Evolutionary conservation across 1,139 yeast species (phyloP), one percentile per base, ranked within the genome.

Genomic region (Saccharomyces hybrid): DNA sequence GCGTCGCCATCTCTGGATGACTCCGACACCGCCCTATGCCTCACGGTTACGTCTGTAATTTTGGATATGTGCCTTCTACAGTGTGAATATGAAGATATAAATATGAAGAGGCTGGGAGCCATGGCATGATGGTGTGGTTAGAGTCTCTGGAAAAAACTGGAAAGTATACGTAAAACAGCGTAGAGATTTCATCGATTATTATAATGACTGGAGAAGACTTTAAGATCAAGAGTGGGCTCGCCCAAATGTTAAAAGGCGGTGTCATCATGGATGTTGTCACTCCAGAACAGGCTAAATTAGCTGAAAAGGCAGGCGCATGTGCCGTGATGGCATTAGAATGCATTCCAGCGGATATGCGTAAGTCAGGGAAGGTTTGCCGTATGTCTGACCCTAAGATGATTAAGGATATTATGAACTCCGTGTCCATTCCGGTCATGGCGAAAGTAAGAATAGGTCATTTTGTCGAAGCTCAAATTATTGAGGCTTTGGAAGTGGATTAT

Each of bases 271-370:
- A 80, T 65, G 84, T 81, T 47, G 82, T 80, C 50, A 80, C 74
- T 52, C 79, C 79, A 29, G 85, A 80, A 58, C 84, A 81, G 67
- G 85, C 85, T 26, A 65, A 70, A 49, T 81, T 88, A 58, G 96
- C 96, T 32, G 95, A 88, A 70, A 77, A 74, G 57, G 93, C 95
- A 2, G 96, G 96, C 58, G 96, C 96, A 11, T 85, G 89, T 73
- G 95, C 96, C 11, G 96, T 88, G 44, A 88, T 87, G 95, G 96
- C 95, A 2, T 77, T 88, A 62, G 96, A 88, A 72, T 76, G 86
- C 64, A 88, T 88, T 55, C 96, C 96, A 25, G 91, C 95, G 14
- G 95, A 88, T 67, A 87, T 88, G 82, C 79, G 95, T 65, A 84
- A 83, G 57, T 82, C 86, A 53, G 93, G 95, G 52, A 87, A 87